Evolutionary conservation across 495 filamentous ascomycete genomes (phyloP), one percentile per base, ranked within the genome.

Genomic region (Mycothermus thermophilus): DNA sequence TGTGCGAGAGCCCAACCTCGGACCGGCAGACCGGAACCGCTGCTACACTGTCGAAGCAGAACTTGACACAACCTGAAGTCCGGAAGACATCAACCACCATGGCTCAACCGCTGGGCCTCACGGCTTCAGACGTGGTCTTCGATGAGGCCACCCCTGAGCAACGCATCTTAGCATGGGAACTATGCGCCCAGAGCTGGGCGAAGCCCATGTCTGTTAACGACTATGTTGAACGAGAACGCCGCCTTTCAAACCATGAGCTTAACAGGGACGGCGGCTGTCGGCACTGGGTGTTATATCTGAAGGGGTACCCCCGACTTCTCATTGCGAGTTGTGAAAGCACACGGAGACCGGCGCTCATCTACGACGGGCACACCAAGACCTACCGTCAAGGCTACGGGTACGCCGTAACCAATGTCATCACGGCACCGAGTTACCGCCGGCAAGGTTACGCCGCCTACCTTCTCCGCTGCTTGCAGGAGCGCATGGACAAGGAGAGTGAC

Each of bases 321-420:
- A 71, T 93, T 3, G 72, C 74, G 19, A 80, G 82, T 20, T 92
- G 84, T 54, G 87, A 95, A 53, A 75, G 76, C 3, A 75, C 83
- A 30, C 69, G 67, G 27, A 93, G 92, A 61, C 69, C 64, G 13
- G 77, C 81, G 1, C 44, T 83, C 79, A 21, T 57, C 39, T 35
- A 44, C 13, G 35, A 43, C 40, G 27, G 37, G 31, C 27, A 43
- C 27, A 37, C 33, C 35, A 30, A 20, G 32, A 22, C 37, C 37
- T 65, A 80, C n/a, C 59, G 74, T 39, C 71, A 87, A 30, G 67
- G 69, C 3, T 50, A 74, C n/a, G 70, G 70, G 15, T 78, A 90
- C 57, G 79, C 78, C 12, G 69, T 95, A 32, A 81, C 81, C 18
- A 83, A 80, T 44, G 86, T 95, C 4, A 93, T 80, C 58, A 81